Conservation (phyloP, 306 rosid genomes). For the Ochetophila trinervis region DNA sequence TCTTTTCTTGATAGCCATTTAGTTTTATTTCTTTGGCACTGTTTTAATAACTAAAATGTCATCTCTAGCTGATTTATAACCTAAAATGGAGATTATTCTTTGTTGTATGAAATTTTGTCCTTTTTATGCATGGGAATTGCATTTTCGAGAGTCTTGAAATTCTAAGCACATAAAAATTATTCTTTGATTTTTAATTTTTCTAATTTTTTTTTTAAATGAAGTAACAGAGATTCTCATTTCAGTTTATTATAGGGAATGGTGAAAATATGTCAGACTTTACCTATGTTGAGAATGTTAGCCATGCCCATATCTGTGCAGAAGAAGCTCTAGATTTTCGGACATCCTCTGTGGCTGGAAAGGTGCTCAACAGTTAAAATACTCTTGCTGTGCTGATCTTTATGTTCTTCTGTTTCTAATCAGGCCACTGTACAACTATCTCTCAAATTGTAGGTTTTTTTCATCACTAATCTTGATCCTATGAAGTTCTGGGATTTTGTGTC, state of each 20-base stretch:
- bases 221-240: constrained; percentile 69
- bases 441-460: constrained; percentile 73
- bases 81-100: not conserved
- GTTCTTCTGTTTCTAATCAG: constrained; percentile 21
- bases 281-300: constrained; percentile 69
- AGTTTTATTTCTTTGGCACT: not conserved
- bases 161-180: constrained; percentile 1
- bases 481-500: constrained; percentile 71
- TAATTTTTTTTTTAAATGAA: too few relatives aligned
- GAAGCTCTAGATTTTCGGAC: constrained; percentile 63
- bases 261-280: constrained; percentile 74
- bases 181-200: not conserved
- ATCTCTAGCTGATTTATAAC: not conserved
- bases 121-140: constrained; percentile 13
- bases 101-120: constrained; percentile 22
- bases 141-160: constrained; percentile 12
- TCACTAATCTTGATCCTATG: constrained; percentile 70
- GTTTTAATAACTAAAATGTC: not conserved
- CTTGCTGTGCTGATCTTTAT: not conserved
- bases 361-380: constrained; percentile 23
- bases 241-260: constrained; percentile 83
- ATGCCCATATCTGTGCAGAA: constrained; percentile 89
- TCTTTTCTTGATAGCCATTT: constrained; percentile 14
- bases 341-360: constrained; percentile 83
- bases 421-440: constrained; percentile 19